phyloP scores from a whole-genome alignment of 768 basidiomycete genomes.

The Macrolepiota albuminosa region DNA sequence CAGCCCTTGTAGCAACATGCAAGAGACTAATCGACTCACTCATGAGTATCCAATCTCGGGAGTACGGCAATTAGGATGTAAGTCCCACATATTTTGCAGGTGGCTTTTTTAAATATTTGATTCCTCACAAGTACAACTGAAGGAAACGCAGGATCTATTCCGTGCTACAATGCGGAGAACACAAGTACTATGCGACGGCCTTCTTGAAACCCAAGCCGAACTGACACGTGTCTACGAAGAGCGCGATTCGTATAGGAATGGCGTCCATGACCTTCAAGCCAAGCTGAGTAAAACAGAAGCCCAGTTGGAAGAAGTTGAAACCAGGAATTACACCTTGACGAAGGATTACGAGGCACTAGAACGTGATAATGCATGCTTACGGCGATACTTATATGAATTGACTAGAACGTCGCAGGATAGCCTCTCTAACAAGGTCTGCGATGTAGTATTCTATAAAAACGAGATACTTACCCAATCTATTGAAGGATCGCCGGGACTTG shows the following conservation, averaged over 20 bases:
- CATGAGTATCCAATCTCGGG: background rate
- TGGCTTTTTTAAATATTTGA: background rate
- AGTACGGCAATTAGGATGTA: conserved; percentile 1
- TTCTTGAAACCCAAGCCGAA: background rate
- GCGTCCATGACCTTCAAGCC: background rate
- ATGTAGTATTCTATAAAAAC: background rate
- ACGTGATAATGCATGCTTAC: conserved; percentile 6
- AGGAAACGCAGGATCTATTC: conserved; percentile 1
- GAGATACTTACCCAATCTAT: background rate
- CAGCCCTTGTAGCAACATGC: background rate
- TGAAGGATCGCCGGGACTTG: conserved; percentile 5
- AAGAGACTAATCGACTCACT: background rate
- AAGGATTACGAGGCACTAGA: conserved; percentile 6
- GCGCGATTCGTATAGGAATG: background rate
- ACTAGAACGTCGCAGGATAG: background rate
- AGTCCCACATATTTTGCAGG: background rate
- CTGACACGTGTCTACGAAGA: conserved; percentile 1
- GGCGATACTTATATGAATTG: background rate
- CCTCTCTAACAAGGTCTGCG: background rate
- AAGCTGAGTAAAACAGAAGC: background rate
- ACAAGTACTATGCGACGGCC: background rate
- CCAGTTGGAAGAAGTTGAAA: conserved; percentile 5
- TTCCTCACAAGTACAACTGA: background rate
- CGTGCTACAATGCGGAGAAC: background rate
- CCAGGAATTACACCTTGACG: conserved; percentile 1